Evolutionary conservation across 148 eudicot genomes (phyloP).

Genomic region (Nepenthes gracilis): DNA sequence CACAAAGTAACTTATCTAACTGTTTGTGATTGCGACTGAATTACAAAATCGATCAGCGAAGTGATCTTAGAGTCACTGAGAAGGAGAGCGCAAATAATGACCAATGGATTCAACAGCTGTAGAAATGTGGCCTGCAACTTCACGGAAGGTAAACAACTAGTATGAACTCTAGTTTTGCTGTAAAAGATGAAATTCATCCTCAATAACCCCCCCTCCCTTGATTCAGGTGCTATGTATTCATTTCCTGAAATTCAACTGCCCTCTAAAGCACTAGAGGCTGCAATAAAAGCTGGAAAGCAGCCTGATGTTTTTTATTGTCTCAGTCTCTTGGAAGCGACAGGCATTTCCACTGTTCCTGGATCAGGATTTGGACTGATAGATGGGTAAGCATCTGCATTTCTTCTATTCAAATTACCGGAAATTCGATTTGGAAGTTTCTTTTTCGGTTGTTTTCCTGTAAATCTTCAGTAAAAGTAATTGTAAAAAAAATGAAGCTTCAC

Average conservation of each 20-base stretch:
- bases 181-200: neutral
- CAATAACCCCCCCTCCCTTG: neutral
- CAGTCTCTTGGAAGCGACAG: conserved; percentile 90
- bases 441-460: neutral
- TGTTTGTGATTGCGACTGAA: neutral
- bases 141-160: conserved; percentile 59
- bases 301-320: conserved; percentile 91
- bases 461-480: too few species aligned
- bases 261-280: conserved; percentile 72
- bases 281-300: conserved; percentile 64
- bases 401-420: neutral
- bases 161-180: neutral
- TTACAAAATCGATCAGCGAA: conserved; percentile 43
- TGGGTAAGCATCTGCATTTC: conserved; percentile 43
- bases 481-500: too few species aligned
- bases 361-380: conserved; percentile 97
- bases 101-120: conserved; percentile 97
- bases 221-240: conserved; percentile 95
- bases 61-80: conserved; percentile 86
- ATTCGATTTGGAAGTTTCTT: neutral
- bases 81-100: conserved; percentile 87
- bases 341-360: conserved; percentile 97
- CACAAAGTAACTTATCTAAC: neutral
- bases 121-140: conserved; percentile 94
- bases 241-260: conserved; percentile 92